Evolutionary conservation across 176 grass and related monocot genomes (phyloP), one percentile per base, ranked within the genome.

Genomic region (Bolboschoenus planiculmis): DNA sequence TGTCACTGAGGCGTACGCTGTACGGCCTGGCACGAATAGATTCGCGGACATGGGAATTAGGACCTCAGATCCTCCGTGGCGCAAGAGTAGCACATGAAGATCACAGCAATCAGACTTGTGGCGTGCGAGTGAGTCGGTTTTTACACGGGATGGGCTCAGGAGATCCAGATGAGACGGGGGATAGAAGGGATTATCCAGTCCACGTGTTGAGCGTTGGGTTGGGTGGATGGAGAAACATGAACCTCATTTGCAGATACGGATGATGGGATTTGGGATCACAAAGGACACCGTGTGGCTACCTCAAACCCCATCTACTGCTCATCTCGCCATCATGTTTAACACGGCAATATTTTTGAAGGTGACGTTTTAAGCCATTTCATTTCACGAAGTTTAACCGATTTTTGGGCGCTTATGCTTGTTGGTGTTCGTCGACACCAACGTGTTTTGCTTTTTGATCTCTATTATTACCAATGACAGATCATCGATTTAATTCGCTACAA

Each of bases 251-350:
- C 23, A 64, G 79, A 82, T 82, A 31, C 56, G 79, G 79, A 18
- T 82, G 79, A 82, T 65, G 79, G 57, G 79, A 64, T 82, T 82
- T 65, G 79, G 35, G 39, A 82, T 82, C 58, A 65, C 79, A 65
- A 33, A 76, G 5, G 42, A 31, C 7, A 76, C 14, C 26, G 14
- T 76, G 72, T 51, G 72, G 67, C 21, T 50, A 5, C 47, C 29
- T 30, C 44, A 21, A 40, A 20, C 51, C 7, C 20, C 26, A 33
- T 56, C 20, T 72, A 13, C 36, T 40, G 66, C 13, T 76, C 26
- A 11, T 31, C 5, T 76, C 6, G 26, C 72, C 14, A 7, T 76
- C 72, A 16, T 18, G 5, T 20, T 50, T 18, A 50, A 11, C 29
- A 76, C 27, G 9, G 0, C 14, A 20, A 31, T 30, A 76, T 47